Base-by-base conservation (phyloP, 352 stramenopile species). In the Pythium dissotocum region DNA sequence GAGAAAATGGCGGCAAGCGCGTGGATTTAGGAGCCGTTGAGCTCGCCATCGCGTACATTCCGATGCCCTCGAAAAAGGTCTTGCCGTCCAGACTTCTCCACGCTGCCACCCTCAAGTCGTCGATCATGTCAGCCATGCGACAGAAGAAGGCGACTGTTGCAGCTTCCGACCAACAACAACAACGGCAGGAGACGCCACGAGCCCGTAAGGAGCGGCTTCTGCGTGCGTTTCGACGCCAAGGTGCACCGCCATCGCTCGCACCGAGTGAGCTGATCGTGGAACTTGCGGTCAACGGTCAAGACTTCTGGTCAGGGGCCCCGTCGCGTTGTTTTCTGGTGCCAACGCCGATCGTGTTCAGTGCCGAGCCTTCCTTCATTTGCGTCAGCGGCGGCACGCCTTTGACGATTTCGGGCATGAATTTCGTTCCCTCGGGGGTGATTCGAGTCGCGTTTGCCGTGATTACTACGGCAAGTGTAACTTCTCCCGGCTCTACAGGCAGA, bases 101-200 rank as follows among this genome's bases (percentile, higher is more conserved):
- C 12, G 52, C 71, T 10, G 76, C 61, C 8, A 69, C 69, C 4
- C 61, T 90, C 38, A 79, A 79, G 40, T 75, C 78, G 0, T 79
- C 82, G 0, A 80, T 91, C 18, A 66, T 89, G 44, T 86, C 83
- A 0, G 71, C 77, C 6, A 76, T 90, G 38, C 79, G 81, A 16
- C 76, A 84, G 35, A 77, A 75, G 63, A 59, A 72, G 28, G 16
- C 38, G 32, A 53, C 18, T n/a, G 32, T 57, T 28, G 14, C 55
- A 53, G 21, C 46, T 0, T 44, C 52, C 18, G 46, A 21, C 10
- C n/a, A 30, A 54, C 30, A 55, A n/a, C 46, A 54, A 24, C 51
- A 57, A 14, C 52, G n/a, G 0, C 33, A 61, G 12, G 61, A 70
- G 33, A 64, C 60, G 9, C 40, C 44, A 65, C 46, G 70, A 55